Percentiles rank a stretch among this genome's conserved stretches.
Conservation (phyloP, 805 yeast genomes). For the Tetrapisispora phaffii region DNA sequence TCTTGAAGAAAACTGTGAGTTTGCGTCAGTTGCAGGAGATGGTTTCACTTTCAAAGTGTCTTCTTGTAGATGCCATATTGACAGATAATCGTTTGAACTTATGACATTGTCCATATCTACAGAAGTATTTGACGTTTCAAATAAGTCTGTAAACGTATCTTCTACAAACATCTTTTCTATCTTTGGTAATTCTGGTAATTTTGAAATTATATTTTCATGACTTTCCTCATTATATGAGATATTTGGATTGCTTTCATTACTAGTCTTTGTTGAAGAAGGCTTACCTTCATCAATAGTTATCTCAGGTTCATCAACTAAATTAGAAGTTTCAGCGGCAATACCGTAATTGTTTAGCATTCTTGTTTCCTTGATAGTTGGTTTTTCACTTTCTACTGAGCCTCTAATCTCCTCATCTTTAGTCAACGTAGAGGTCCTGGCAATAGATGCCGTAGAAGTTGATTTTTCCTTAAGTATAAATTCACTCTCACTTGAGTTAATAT, state of each 20-base stretch:
- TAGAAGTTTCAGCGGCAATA: too few relatives aligned
- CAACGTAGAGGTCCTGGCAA: too few relatives aligned
- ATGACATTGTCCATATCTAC: conserved; percentile 11
- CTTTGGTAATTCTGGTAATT: conserved; percentile 10
- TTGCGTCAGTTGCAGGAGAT: conserved; percentile 19
- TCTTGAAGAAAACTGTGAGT: conserved; percentile 22
- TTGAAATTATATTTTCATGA: neutral
- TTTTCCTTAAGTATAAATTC: too few relatives aligned
- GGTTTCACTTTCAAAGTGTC: conserved; percentile 4
- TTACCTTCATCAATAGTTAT: neutral
- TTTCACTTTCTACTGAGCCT: too few relatives aligned
- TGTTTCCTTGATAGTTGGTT: too few relatives aligned
- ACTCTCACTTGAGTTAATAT: too few relatives aligned
- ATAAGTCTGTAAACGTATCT: conserved; percentile 19
- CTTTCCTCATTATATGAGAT: neutral
- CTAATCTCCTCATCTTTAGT: too few relatives aligned
- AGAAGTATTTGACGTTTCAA: conserved; percentile 20
- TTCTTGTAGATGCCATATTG: conserved; percentile 28
- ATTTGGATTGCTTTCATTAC: neutral
- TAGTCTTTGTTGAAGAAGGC: neutral
- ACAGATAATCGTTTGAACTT: conserved; percentile 18
- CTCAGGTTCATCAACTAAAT: neutral
- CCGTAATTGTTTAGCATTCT: too few relatives aligned
- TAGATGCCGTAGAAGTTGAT: too few relatives aligned
- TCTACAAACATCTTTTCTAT: conserved; percentile 18